These are phyloP conservation scores for Eutrema yunnanense DNA, from an alignment of 345 rosid species.

Conservation along the genomic window DNA sequence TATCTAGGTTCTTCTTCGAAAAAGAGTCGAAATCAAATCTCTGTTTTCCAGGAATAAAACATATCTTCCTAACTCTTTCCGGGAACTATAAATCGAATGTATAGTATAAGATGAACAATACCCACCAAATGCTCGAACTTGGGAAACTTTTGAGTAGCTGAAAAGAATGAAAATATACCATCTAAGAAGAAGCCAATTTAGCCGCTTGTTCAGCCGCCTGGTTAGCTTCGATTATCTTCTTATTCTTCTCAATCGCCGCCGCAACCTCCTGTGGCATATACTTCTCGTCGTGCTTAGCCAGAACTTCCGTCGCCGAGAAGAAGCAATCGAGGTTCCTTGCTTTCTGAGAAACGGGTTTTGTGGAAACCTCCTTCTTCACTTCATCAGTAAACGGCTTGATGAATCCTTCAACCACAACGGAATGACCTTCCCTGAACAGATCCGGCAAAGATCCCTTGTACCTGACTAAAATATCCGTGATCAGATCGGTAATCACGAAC, in stretches of 20 bases:
- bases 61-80: not conserved
- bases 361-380: constrained; percentile 42
- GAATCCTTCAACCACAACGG: constrained; percentile 92
- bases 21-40: not conserved
- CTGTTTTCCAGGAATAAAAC: not conserved
- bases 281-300: constrained; percentile 98
- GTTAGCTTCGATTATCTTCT: constrained; percentile 54
- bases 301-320: constrained; percentile 76
- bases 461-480: constrained; percentile 78
- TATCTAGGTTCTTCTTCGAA: constrained; percentile 4
- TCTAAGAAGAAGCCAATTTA: constrained; percentile 21
- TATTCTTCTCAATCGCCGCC: constrained; percentile 93
- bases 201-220: constrained; percentile 25
- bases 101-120: not conserved
- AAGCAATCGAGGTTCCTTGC: constrained; percentile 62
- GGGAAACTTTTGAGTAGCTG: not conserved
- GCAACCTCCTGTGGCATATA: constrained; percentile 97
- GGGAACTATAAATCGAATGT: constrained; percentile 1
- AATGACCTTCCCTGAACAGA: constrained; percentile 90
- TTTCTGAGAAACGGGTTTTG: constrained; percentile 53
- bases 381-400: constrained; percentile 69
- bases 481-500: constrained; percentile 80
- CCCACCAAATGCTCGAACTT: not conserved
- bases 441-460: constrained; percentile 80
- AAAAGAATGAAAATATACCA: constrained; percentile 10